A percentile compares a stretch with the other conserved stretches of the same genome.
These are phyloP conservation scores for Protostelium mycophagum DNA, from an alignment of 78 protist genomes.

Conservation along the genomic window DNA sequence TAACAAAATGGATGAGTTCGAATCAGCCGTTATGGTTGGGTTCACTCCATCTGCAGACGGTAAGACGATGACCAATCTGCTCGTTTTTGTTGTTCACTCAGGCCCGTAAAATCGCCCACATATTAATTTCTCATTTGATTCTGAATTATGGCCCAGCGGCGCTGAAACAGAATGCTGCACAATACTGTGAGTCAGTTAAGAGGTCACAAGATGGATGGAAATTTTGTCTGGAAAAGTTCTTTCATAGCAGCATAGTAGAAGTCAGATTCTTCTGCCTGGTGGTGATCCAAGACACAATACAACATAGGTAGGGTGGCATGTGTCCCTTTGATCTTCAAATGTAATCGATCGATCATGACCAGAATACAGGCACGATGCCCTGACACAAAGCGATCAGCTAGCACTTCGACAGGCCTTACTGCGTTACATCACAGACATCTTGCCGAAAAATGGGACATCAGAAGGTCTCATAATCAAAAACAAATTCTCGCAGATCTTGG, in stretches of 20 bases:
- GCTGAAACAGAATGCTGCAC: conserved; percentile 41
- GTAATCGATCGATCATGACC: not conserved
- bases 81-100: not conserved
- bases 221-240: conserved; percentile 35
- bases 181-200: conserved; percentile 21
- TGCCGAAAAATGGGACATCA: not conserved
- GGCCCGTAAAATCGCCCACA: too few species aligned
- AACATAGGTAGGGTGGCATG: conserved; percentile 13
- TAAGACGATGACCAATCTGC: not conserved
- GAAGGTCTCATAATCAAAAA: conserved; percentile 29
- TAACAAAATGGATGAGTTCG: conserved; percentile 64
- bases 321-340: not conserved
- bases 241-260: conserved; percentile 14
- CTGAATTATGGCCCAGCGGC: conserved; percentile 20
- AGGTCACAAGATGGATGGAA: conserved; percentile 36
- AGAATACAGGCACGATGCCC: not conserved
- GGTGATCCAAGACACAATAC: conserved; percentile 43
- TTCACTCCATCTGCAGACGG: conserved; percentile 21
- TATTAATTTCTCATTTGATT: not conserved
- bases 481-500: conserved; percentile 52
- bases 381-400: not conserved
- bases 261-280: conserved; percentile 58
- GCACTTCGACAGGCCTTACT: not conserved
- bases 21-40: conserved; percentile 40
- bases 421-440: not conserved